phyloP scores from a whole-genome alignment of 2,329 filamentous ascomycete genomes.

The Ceratocystis lukuohia region DNA sequence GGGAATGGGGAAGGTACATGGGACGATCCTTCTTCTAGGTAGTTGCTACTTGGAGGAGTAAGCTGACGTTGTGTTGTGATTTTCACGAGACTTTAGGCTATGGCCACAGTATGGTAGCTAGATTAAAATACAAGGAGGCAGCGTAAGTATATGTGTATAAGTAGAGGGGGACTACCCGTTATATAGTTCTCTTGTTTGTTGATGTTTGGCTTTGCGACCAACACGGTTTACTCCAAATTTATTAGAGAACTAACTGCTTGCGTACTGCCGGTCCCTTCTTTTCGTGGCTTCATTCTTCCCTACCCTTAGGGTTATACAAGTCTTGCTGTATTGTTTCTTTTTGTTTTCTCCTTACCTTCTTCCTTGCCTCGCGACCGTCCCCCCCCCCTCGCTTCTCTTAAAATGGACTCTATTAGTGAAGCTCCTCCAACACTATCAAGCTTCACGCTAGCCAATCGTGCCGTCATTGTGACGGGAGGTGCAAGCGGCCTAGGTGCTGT shows the following conservation, averaged over 20 bases:
- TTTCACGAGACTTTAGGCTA: not conserved
- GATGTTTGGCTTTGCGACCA: no score
- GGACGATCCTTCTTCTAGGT: not conserved
- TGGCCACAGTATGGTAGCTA: not conserved
- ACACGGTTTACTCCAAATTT: no score
- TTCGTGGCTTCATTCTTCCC: not conserved
- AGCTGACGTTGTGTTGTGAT: no score
- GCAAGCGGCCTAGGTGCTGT: slow-evolving; percentile 79
- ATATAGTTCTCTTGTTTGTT: no score
- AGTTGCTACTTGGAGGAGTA: no score
- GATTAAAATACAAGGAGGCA: no score
- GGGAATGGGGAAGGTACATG: not conserved
- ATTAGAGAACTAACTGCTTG: no score
- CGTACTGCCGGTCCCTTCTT: no score
- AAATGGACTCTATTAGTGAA: not conserved
- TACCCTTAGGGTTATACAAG: no score
- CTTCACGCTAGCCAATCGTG: slow-evolving; percentile 75
- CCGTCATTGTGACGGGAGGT: slow-evolving; percentile 78
- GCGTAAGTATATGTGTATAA: no score
- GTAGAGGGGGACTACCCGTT: no score
- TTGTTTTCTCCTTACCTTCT: not conserved
- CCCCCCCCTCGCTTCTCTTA: not conserved
- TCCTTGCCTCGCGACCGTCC: not conserved
- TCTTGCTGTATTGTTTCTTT: not conserved
- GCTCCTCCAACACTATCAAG: slow-evolving; percentile 55